These are phyloP conservation scores for Saposhnikovia divaricata DNA, from an alignment of 129 eudicot species.

Conservation along the genomic window DNA sequence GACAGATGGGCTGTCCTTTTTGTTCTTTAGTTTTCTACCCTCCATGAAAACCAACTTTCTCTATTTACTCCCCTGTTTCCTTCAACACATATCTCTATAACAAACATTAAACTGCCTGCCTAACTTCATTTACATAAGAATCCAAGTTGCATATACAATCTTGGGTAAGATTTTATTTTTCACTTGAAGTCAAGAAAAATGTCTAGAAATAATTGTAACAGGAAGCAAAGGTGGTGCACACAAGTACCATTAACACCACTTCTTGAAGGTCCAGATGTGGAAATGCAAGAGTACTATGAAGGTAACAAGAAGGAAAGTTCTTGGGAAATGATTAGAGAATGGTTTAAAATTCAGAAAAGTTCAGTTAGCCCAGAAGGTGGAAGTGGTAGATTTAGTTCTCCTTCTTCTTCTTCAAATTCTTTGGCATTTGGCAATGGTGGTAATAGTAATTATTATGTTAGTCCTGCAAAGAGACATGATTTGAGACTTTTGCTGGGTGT, in stretches of 20 bases:
- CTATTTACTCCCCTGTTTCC: conserved; percentile 7
- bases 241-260: conserved; percentile 45
- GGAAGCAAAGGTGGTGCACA: conserved; percentile 29
- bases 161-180: not conserved
- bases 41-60: not conserved
- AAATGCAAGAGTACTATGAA: conserved; percentile 20
- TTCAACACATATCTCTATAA: not conserved
- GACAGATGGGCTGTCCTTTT: conserved; percentile 26
- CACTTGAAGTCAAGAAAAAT: not conserved
- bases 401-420: conserved; percentile 9
- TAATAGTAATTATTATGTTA: not conserved
- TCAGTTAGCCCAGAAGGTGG: conserved; percentile 6
- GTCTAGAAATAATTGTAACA: conserved; percentile 16
- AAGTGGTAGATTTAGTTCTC: conserved; percentile 3
- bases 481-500: conserved; percentile 55
- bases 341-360: conserved; percentile 23
- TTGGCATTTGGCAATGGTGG: conserved; percentile 6
- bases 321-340: conserved; percentile 48
- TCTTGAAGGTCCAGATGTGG: conserved; percentile 48
- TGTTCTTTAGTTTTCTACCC: conserved; percentile 9
- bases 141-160: not conserved
- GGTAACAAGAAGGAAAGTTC: conserved; percentile 32
- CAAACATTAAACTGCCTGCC: not conserved
- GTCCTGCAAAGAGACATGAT: conserved; percentile 34
- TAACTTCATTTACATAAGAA: not conserved